Evolutionary conservation across 768 basidiomycete genomes (phyloP).

Genomic region (Pleurotus eryngii): DNA sequence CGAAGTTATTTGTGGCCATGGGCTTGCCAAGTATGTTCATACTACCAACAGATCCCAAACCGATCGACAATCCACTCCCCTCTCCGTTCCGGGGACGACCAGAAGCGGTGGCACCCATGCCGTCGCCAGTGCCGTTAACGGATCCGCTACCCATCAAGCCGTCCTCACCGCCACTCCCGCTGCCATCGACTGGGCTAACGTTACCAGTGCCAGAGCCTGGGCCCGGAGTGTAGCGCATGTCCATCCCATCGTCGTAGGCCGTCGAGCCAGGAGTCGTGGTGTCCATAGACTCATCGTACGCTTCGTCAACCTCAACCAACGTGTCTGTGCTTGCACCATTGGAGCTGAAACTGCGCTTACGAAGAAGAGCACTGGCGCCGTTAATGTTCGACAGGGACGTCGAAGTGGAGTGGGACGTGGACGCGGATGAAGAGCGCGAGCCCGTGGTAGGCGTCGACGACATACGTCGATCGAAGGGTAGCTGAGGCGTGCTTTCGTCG

Average conservation of each 20-base stretch:
- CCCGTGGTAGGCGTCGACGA: constrained; percentile 25
- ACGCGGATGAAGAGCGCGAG: constrained; percentile 13
- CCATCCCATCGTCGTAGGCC: constrained; percentile 3
- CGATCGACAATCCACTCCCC: constrained; percentile 12
- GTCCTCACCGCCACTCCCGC: constrained; percentile 28
- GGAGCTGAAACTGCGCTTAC: constrained; percentile 66
- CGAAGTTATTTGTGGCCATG: constrained; percentile 76
- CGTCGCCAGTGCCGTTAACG: constrained; percentile 14
- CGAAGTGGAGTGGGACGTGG: constrained; percentile 39
- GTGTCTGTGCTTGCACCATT: constrained; percentile 27
- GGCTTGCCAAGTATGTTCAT: constrained; percentile 66
- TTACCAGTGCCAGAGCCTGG: constrained; percentile 45
- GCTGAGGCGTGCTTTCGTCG: constrained; percentile 24
- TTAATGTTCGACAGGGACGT: constrained; percentile 50
- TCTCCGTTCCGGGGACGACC: constrained; percentile 11
- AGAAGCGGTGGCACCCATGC: constrained; percentile 12
- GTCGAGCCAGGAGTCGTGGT: constrained; percentile 31
- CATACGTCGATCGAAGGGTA: constrained; percentile 20
- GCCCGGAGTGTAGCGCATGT: constrained; percentile 5
- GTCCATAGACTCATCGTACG: constrained; percentile 37
- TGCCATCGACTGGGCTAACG: constrained; percentile 40
- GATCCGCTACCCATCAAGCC: constrained; percentile 7
- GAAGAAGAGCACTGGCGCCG: constrained; percentile 45
- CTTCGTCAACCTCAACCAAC: constrained; percentile 20
- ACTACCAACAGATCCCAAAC: constrained; percentile 28